phyloP scores from a whole-genome alignment of 2,329 filamentous ascomycete genomes.

The Lachnellula hyalina region DNA sequence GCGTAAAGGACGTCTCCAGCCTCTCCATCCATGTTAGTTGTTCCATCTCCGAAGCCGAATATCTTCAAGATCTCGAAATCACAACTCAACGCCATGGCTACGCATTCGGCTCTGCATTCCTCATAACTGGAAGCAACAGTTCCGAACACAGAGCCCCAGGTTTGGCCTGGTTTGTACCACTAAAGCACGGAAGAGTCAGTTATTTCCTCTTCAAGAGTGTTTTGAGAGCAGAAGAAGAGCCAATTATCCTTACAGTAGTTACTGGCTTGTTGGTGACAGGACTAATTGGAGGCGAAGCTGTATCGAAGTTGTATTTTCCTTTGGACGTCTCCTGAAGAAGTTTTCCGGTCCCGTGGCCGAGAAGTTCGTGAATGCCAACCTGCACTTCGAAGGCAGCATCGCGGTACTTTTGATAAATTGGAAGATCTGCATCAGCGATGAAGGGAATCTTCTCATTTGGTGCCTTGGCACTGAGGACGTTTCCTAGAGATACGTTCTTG shows the following conservation, averaged over 20 bases:
- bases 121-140: conserved; percentile 84
- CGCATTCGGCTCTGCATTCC: conserved; percentile 89
- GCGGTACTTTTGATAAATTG: conserved; percentile 74
- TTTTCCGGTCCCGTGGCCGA: conserved; percentile 87
- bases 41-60: conserved; percentile 84
- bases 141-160: conserved; percentile 90
- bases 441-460: conserved; percentile 91
- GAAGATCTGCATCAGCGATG: conserved; percentile 72
- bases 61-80: conserved; percentile 86
- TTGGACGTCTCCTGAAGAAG: conserved; percentile 82
- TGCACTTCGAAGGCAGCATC: conserved; percentile 91
- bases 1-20: conserved; percentile 85
- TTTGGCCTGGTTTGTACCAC: conserved; percentile 96
- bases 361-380: conserved; percentile 88
- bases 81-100: conserved; percentile 85
- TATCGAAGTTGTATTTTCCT: conserved; percentile 84
- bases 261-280: conserved; percentile 75
- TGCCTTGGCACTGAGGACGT: conserved; percentile 85
- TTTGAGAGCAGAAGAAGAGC: too few species aligned
- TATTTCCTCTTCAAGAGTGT: too few species aligned
- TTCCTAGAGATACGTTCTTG: conserved; percentile 91
- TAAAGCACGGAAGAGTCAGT: too few species aligned
- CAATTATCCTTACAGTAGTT: too few species aligned
- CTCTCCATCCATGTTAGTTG: conserved; percentile 63
- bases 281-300: conserved; percentile 71